Conservation (phyloP, 768 basidiomycete genomes). For the Exidia glandulosa region DNA sequence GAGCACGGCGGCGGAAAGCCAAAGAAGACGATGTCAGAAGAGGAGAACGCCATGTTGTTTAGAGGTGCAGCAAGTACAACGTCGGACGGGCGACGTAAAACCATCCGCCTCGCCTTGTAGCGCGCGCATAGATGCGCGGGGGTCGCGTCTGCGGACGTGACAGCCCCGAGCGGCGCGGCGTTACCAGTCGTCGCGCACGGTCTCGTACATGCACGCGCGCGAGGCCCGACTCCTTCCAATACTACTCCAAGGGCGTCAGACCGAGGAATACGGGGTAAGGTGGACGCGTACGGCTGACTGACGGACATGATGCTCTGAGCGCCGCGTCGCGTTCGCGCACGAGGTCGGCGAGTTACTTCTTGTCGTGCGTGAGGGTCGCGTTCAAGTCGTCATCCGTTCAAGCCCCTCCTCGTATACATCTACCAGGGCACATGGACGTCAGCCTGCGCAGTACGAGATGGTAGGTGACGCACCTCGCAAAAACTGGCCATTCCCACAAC, state of each 20-base stretch:
- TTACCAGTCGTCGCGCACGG: conserved; percentile 61
- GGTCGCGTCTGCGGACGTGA: conserved; percentile 54
- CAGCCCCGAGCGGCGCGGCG: conserved; percentile 48
- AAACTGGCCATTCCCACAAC: not conserved
- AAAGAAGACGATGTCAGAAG: conserved; percentile 6
- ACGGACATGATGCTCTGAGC: conserved; percentile 89
- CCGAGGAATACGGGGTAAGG: not conserved
- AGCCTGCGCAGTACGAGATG: not conserved
- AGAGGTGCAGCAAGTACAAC: too few species aligned
- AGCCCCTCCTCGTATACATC: conserved; percentile 87
- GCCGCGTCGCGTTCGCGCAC: conserved; percentile 97
- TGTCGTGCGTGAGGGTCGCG: conserved; percentile 76
- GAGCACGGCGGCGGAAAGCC: not conserved
- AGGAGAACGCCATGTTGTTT: not conserved
- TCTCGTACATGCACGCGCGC: conserved; percentile 81
- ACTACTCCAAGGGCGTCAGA: not conserved
- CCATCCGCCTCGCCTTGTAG: conserved; percentile 48
- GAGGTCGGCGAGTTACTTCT: conserved; percentile 82
- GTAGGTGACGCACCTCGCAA: not conserved
- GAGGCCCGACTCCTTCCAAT: conserved; percentile 83
- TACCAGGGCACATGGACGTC: not conserved
- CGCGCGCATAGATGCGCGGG: conserved; percentile 62
- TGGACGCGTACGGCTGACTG: conserved; percentile 67
- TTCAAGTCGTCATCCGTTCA: conserved; percentile 81
- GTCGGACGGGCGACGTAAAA: too few species aligned